Evolutionary conservation across 805 yeast genomes (phyloP), one percentile per base, ranked within the genome.

Genomic region (Hanseniaspora nectarophila): DNA sequence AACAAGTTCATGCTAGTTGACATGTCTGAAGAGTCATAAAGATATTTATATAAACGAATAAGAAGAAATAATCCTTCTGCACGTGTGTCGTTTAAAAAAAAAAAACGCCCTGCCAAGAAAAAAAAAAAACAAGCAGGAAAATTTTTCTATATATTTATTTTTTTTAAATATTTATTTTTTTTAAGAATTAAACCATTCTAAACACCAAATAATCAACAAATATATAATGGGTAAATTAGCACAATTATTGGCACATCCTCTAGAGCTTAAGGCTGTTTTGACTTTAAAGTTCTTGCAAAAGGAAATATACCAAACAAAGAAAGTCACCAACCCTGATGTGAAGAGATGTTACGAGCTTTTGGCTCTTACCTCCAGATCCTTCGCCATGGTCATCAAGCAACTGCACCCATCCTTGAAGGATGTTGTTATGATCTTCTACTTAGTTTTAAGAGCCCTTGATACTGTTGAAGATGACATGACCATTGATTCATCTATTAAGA

Each of bases 401-500:
- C 74, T 92, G 55, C 82, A 87, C 63, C 97, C 97, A 0, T 95
- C 88, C 61, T 71, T 92, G 57, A 77, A 95, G 57, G 80, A 80
- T 57, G 85, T 83, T 0, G 75, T 86, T 56, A 81, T 80, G 88
- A 55, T 92, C 5, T 92, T 92, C 68, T 92, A 92, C 67, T 67
- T 92, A 53, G 74, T 88, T 21, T 70, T 92, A 57, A 76, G 98
- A 55, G 98, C 95, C 1, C 75, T 92, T 60, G 98, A 92, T 63
- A 92, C 98, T 1, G 75, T 92, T 53, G 98, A 92, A 66, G 98
- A 92, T 66, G 97, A 92, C 66, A 88, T 88, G 94, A 76, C 92
- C 8, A 70, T 92, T 54, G 82, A 78, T 56, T 80, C 84, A 5
- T 71, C 73, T 20, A 59, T 78, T 55, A 92, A 92, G 68, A 69